Evolutionary conservation across 148 eudicot genomes (phyloP), one percentile per base, ranked within the genome.

Genomic region (Agrostemma githago): DNA sequence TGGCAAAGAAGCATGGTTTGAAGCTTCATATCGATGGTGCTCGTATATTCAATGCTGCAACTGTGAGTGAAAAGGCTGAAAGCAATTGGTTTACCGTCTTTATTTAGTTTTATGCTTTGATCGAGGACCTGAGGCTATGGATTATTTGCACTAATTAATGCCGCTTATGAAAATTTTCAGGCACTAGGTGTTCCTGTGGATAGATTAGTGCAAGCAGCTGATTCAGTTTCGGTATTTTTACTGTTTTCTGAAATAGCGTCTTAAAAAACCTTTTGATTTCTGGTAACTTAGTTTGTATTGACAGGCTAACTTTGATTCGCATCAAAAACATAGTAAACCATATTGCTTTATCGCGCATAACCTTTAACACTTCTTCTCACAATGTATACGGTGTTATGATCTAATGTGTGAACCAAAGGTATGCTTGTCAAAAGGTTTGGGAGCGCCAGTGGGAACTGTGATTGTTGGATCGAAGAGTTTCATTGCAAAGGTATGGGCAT

Each of bases 21-120:
- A 90, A 90, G 87, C 96, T 96, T 84, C 99, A 96, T 75, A 90
- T 96, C 12, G 99, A 96, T 71, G 99, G 97, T 39, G 97, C 99
- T 19, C 97, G 97, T 56, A 89, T 96, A 44, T 96, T 96, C 54
- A 88, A 96, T 73, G 96, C 96, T 74, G 91, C 99, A 48, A 85
- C 77, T 58, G 99, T 96, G 82, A 92, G 92, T 80, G 56, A 12
- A 26, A 26, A 26, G 34, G 34, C 34, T 26, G 34, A 26, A 26
- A 70, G 61, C n/a, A 16, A 70, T 41, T 70, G 26, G 39, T 39
- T 34, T 61, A 2, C 53, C 1, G 42, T 57, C 54, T 61, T 26
- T 51, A 51, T 61, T 26, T 51, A 51, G 56, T 51, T 10, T 11
- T 12, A 51, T 51, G 56, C 56, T 12, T 51, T 26, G 1, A 26